Conservation (phyloP, 1,284 basidiomycete species). For the Ceraceosorus bombacis region DNA sequence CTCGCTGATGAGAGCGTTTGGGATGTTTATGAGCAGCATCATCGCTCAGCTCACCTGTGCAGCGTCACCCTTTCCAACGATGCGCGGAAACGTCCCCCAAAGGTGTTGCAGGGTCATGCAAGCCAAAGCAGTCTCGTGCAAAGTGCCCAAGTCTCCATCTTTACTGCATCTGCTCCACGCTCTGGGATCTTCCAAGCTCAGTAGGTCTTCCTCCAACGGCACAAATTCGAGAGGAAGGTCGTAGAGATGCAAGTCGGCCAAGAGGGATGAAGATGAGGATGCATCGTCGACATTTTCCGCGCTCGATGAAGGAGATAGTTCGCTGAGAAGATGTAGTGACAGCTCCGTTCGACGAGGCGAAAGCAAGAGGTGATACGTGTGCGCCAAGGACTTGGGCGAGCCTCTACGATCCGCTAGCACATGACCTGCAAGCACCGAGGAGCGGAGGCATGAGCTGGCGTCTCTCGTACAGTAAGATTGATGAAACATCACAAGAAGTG, state of each 20-base stretch:
- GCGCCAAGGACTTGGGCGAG: constrained; percentile 52
- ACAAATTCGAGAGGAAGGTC: constrained; percentile 87
- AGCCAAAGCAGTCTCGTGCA: constrained; percentile 82
- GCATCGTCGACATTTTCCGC: no score
- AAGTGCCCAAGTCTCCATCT: constrained; percentile 86
- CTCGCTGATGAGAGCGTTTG: no score
- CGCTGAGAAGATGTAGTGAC: constrained; percentile 49
- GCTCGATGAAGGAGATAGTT: constrained; percentile 8
- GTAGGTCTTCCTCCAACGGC: constrained; percentile 71
- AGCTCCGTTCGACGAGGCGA: constrained; percentile 81
- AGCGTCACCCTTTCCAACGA: constrained; percentile 85
- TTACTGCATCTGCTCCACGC: constrained; percentile 49
- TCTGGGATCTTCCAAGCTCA: constrained; percentile 37
- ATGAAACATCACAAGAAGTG: no score
- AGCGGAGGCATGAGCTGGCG: no score
- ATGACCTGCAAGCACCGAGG: constrained; percentile 60
- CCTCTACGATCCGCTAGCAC: constrained; percentile 53
- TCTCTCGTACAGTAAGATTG: no score
- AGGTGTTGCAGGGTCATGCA: constrained; percentile 75
- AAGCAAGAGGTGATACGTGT: constrained; percentile 79
- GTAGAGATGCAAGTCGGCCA: constrained; percentile 69
- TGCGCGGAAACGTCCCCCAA: constrained; percentile 82
- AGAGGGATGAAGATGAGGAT: constrained; percentile 24
- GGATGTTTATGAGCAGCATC: no score
- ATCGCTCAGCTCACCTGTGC: constrained; percentile 60